Conservation (phyloP, 805 yeast species). For the Suhomyces faveliae region DNA sequence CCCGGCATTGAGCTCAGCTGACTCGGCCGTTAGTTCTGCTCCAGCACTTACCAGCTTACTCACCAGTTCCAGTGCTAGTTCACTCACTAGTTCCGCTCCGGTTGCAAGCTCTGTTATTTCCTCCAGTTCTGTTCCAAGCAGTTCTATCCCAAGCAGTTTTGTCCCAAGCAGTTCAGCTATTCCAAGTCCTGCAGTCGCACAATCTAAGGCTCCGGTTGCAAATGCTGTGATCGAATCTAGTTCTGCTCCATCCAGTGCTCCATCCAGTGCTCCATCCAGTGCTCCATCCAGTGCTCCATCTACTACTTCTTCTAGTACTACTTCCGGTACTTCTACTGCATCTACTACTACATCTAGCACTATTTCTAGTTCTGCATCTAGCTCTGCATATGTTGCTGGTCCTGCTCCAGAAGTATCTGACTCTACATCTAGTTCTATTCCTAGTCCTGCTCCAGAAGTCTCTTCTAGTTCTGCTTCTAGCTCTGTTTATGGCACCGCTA, state of each 20-base stretch:
- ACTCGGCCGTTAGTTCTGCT: no score
- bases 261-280: background rate
- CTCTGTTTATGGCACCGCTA: background rate
- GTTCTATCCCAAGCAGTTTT: no score
- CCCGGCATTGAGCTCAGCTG: background rate
- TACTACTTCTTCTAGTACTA: background rate
- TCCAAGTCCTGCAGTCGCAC: background rate
- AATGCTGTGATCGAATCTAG: no score
- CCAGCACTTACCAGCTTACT: no score
- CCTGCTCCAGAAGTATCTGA: constrained; percentile 9
- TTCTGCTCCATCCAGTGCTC: background rate
- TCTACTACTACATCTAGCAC: no score
- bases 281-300: background rate
- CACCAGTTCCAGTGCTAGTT: background rate
- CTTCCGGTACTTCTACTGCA: background rate
- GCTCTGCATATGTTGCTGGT: constrained; percentile 4
- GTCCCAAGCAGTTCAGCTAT: background rate
- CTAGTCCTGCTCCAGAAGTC: constrained; percentile 7
- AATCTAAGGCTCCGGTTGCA: no score
- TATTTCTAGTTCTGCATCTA: no score
- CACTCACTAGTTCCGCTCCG: no score
- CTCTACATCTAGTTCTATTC: constrained; percentile 2
- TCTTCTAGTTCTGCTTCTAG: background rate
- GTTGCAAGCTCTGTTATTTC: no score
- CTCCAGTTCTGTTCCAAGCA: no score